These are phyloP conservation scores for Epithemia pelagica DNA, from an alignment of 108 stramenopile genomes.

Conservation along the genomic window DNA sequence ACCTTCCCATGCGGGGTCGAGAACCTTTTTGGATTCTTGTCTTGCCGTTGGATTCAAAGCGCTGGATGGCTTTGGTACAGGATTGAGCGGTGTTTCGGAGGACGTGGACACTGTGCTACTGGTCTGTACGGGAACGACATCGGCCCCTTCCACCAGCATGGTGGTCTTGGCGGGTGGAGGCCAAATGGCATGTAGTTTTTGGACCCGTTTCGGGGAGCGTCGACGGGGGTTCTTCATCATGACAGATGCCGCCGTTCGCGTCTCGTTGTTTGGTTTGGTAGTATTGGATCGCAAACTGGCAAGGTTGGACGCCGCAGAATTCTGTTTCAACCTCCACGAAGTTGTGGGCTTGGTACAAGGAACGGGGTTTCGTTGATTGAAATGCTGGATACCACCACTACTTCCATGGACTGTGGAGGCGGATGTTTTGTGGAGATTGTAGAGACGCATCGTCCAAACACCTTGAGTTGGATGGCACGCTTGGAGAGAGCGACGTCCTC, in stretches of 20 bases:
- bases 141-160: neutral
- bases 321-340: neutral
- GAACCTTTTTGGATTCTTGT: too few species aligned
- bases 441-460: neutral
- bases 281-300: too few species aligned
- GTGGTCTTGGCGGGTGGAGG: neutral
- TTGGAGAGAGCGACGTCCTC: too few species aligned
- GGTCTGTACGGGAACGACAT: neutral
- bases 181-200: neutral
- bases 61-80: neutral
- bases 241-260: too few species aligned
- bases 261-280: too few species aligned
- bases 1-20: neutral
- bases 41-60: neutral
- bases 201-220: neutral
- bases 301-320: too few species aligned
- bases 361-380: neutral
- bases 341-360: neutral
- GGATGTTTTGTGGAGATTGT: neutral
- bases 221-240: neutral
- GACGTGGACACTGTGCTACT: neutral
- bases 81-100: neutral
- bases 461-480: too few species aligned
- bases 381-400: neutral
- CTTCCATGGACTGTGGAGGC: neutral